Base-by-base conservation (phyloP, 345 rosid species). In the Pseudoturritis turrita region DNA sequence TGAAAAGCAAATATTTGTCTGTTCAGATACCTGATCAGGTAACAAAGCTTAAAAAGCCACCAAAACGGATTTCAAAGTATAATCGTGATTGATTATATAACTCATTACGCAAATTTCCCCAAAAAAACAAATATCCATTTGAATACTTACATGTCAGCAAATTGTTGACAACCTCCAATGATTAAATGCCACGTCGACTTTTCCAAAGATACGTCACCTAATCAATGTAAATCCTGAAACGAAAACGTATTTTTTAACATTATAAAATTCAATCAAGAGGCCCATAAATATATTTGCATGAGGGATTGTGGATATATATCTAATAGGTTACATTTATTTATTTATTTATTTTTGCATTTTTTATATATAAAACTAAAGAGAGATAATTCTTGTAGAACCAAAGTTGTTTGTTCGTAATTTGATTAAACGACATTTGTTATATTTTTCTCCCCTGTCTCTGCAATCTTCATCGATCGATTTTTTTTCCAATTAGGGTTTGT, bases 11-110 rank as follows among this genome's bases (percentile, higher is more conserved):
- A 65, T 65, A 65, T 37, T 52, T 66, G 60, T 66, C 60, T 37
- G 71, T 65, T 65, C 71, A 37, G 60, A 36, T 37, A 36, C 26
- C 25, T n/a, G 71, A 65, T 65, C 71, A 66, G 61, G 50, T 52
- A 66, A 36, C 59, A 22, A 36, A n/a, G 17, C 59, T 50, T 65
- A 12, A 29, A 33, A 36, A 52, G 71, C 61, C 71, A 52, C 28
- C 19, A 66, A 52, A 66, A 33, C 15, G 31, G 33, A 22, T 33
- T 33, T 15, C 9, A 64, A 33, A 12, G 8, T 5, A 25, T 25
- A 29, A 29, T 29, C 33, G 33, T 29, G 33, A 25, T 25, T 29
- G 33, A 29, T 29, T 29, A 8, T 0, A 29, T 5, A 3, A 29
- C 33, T 29, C 33, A 29, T 29, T 6, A 29, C 33, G 33, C 6